These are phyloP conservation scores for Cryptosporidium ryanae DNA, from an alignment of 169 alveolate species.

Conservation along the genomic window DNA sequence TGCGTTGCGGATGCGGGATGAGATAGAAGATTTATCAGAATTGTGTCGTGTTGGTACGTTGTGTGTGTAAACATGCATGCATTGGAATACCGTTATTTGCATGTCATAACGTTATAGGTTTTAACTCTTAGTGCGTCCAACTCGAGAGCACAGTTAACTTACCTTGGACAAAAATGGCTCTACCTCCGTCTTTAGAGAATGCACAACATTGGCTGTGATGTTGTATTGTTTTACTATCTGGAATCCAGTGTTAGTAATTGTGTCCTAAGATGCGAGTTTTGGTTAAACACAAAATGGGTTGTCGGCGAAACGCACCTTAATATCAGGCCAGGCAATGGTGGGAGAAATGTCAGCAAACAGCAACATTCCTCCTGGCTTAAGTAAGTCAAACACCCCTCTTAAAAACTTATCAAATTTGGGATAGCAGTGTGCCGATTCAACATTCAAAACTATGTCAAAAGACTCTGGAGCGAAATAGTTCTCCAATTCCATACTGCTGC, in stretches of 20 bases:
- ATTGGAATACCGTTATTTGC: too few species aligned
- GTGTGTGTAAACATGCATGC: too few species aligned
- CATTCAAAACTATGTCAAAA: conserved; percentile 50
- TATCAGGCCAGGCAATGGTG: conserved; percentile 74
- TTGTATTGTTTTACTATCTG: conserved; percentile 44
- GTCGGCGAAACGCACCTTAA: conserved; percentile 32
- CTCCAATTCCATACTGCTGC: conserved; percentile 73
- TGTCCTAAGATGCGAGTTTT: conserved; percentile 33
- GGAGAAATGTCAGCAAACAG: conserved; percentile 74
- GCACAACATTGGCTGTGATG: conserved; percentile 48
- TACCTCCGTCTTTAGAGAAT: conserved; percentile 67
- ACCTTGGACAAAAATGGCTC: conserved; percentile 72
- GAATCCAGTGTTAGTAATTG: conserved; percentile 64
- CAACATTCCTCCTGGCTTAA: conserved; percentile 73
- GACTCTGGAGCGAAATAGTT: conserved; percentile 69
- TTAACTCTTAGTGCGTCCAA: neutral
- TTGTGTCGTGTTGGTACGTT: too few species aligned
- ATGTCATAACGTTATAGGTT: too few species aligned
- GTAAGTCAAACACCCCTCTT: conserved; percentile 55
- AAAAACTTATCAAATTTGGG: conserved; percentile 68
- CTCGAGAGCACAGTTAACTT: neutral
- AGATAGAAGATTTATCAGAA: too few species aligned
- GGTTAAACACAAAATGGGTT: neutral
- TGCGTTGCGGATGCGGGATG: neutral
- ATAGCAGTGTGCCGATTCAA: conserved; percentile 71